Percentiles rank a stretch among this genome's conserved stretches.
These are phyloP conservation scores for Epichloe sp. DNA, from an alignment of 2,329 filamentous ascomycete species.

Conservation along the genomic window DNA sequence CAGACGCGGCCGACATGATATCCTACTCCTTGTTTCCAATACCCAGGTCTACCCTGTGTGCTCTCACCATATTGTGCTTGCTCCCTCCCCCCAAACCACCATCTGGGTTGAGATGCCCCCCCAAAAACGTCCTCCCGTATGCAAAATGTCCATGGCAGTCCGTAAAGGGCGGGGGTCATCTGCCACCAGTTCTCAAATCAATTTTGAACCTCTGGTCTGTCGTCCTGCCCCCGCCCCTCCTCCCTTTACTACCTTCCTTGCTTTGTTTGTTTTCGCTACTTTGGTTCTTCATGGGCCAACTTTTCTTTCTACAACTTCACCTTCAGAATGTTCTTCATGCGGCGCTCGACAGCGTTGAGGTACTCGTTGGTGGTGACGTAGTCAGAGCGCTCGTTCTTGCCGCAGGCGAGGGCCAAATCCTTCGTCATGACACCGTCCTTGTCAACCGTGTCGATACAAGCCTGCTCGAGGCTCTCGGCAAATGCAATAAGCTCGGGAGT, in stretches of 20 bases:
- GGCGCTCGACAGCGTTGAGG: constrained; percentile 79
- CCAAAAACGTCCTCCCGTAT: background rate
- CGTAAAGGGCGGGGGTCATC: background rate
- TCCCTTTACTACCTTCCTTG: background rate
- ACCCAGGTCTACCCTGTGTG: background rate
- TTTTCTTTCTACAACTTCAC: constrained; percentile 49
- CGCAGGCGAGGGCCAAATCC: constrained; percentile 89
- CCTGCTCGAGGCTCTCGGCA: constrained; percentile 81
- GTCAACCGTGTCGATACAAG: constrained; percentile 89
- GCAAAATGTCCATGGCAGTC: background rate
- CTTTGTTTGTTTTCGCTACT: background rate
- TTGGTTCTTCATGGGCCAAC: background rate
- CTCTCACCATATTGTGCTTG: background rate
- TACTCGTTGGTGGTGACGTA: constrained; percentile 92
- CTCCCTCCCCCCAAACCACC: background rate
- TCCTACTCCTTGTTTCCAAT: background rate
- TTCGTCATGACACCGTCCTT: constrained; percentile 97
- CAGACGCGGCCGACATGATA: background rate
- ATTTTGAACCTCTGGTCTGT: too few relatives aligned
- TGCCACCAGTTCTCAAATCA: background rate
- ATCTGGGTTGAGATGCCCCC: background rate
- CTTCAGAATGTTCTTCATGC: constrained; percentile 69
- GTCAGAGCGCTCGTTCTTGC: constrained; percentile 68
- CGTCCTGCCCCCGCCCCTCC: background rate
- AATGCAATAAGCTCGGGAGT: constrained; percentile 90